Conservation (phyloP, 2,329 filamentous ascomycete species). For the Metarhizium rileyi region DNA sequence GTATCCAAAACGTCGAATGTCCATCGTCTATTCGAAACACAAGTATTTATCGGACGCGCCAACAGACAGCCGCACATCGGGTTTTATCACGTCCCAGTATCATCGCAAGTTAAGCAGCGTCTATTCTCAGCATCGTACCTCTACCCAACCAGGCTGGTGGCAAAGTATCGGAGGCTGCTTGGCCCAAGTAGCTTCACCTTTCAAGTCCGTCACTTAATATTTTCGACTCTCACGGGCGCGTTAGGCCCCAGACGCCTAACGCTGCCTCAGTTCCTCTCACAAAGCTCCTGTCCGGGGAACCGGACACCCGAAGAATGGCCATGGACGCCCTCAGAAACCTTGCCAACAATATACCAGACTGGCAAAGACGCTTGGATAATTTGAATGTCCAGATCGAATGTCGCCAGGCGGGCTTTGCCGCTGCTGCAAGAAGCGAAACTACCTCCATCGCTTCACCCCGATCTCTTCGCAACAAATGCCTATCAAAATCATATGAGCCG, state of each 20-base stretch:
- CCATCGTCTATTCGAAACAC: not conserved
- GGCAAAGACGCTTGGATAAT: constrained; percentile 49
- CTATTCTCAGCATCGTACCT: not conserved
- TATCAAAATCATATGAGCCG: constrained; percentile 43
- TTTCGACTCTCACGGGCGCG: constrained; percentile 12
- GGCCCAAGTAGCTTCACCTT: not conserved
- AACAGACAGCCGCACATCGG: not conserved
- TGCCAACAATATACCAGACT: constrained; percentile 46
- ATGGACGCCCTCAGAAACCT: constrained; percentile 50
- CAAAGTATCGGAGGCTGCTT: not conserved
- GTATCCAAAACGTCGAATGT: not conserved
- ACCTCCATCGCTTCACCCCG: constrained; percentile 20
- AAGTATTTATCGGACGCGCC: not conserved
- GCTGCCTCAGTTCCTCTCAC: constrained; percentile 16
- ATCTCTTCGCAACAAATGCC: constrained; percentile 41
- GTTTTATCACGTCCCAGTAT: not conserved
- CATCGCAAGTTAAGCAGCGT: not conserved
- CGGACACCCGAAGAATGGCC: constrained; percentile 26
- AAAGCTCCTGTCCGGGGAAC: constrained; percentile 19
- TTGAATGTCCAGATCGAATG: constrained; percentile 51
- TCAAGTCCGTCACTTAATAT: not conserved
- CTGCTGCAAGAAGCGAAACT: constrained; percentile 25
- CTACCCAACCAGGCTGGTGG: not conserved
- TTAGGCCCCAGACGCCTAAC: constrained; percentile 23
- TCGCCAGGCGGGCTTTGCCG: constrained; percentile 51